Evolutionary conservation across 306 rosid genomes (phyloP).

Genomic region (Aeschynomene evenia): DNA sequence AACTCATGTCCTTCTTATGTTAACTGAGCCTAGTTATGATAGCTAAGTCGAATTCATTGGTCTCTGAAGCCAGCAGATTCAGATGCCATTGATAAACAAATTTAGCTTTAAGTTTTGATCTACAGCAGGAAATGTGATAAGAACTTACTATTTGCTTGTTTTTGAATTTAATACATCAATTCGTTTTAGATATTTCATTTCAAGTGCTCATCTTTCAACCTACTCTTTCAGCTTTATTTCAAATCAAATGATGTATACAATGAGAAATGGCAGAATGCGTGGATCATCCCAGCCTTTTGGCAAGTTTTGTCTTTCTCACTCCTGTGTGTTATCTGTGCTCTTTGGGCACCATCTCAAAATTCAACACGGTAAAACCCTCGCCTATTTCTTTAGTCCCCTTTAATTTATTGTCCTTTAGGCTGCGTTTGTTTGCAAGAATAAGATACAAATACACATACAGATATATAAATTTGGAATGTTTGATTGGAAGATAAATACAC

Average conservation of each 20-base stretch:
- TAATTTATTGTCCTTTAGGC: too few species aligned
- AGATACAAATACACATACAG: too few species aligned
- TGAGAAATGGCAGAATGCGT: conserved; percentile 88
- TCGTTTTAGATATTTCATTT: conserved; percentile 7
- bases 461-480: too few species aligned
- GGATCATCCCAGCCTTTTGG: conserved; percentile 98
- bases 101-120: background rate
- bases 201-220: conserved; percentile 11
- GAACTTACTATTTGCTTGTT: background rate
- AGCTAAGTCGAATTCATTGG: background rate
- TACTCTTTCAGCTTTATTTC: conserved; percentile 72
- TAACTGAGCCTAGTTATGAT: conserved; percentile 21
- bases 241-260: conserved; percentile 81
- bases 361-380: conserved; percentile 61
- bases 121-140: conserved; percentile 11
- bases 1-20: conserved; percentile 5
- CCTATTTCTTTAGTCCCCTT: background rate
- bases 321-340: conserved; percentile 70
- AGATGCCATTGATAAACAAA: conserved; percentile 13
- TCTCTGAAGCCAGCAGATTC: conserved; percentile 21
- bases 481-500: too few species aligned
- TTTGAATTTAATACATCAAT: background rate
- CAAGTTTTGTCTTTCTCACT: conserved; percentile 89
- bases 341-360: conserved; percentile 96
- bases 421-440: too few species aligned